Evolutionary conservation across 108 stramenopile species (phyloP).

Genomic region (Cyclotella cryptica): DNA sequence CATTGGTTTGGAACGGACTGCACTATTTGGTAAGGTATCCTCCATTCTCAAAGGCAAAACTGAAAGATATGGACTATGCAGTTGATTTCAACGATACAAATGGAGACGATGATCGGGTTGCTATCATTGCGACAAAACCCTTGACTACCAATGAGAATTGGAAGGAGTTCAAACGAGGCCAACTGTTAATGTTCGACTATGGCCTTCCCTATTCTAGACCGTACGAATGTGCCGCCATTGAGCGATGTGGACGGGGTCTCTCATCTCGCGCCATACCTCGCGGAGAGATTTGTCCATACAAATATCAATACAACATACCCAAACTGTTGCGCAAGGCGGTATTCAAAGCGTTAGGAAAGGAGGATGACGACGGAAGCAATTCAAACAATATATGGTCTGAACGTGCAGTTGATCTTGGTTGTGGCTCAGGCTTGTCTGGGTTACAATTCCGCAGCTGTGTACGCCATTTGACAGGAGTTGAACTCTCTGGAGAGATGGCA

Average conservation of each 20-base stretch:
- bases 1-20: constrained; percentile 88
- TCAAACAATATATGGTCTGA: constrained; percentile 38
- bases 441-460: constrained; percentile 57
- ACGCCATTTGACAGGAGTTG: constrained; percentile 63
- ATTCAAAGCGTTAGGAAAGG: constrained; percentile 32
- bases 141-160: constrained; percentile 78
- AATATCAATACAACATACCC: constrained; percentile 44
- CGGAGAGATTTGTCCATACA: constrained; percentile 41
- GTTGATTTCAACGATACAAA: constrained; percentile 71
- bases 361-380: constrained; percentile 11
- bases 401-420: constrained; percentile 66
- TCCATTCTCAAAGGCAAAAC: constrained; percentile 75
- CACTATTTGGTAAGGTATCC: constrained; percentile 81
- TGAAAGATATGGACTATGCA: constrained; percentile 64
- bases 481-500: constrained; percentile 73
- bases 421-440: constrained; percentile 74
- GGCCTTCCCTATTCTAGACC: constrained; percentile 50
- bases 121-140: constrained; percentile 91
- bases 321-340: constrained; percentile 35
- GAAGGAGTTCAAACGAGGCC: constrained; percentile 79
- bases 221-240: constrained; percentile 39
- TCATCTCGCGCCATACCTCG: constrained; percentile 41
- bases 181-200: constrained; percentile 75
- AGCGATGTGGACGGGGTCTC: constrained; percentile 38
- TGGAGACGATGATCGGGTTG: constrained; percentile 73